A percentile compares a stretch with the other conserved stretches of the same genome.
These are phyloP conservation scores for Solanum hybrid DNA, from an alignment of 305 asterid genomes.

Conservation along the genomic window DNA sequence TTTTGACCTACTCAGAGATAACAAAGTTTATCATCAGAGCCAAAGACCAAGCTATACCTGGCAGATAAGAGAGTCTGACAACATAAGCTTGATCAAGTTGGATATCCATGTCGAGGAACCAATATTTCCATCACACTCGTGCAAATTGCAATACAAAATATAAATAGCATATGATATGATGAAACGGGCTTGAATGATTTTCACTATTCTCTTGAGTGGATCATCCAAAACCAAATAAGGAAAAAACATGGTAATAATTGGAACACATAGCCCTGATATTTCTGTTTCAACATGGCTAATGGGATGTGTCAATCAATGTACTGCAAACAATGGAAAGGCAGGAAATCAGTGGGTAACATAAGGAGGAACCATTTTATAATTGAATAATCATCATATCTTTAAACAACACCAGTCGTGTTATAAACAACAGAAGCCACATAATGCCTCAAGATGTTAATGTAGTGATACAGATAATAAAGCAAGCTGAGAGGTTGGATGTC, in stretches of 20 bases:
- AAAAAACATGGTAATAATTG: not conserved
- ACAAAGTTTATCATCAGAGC: not conserved
- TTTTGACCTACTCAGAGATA: conserved; percentile 44
- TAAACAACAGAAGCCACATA: not conserved
- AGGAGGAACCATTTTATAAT: not conserved
- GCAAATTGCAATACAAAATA: not conserved
- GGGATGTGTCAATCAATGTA: not conserved
- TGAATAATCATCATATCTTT: not conserved
- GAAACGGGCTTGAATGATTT: not conserved
- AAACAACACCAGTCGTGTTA: not conserved
- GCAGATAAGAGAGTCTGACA: not conserved
- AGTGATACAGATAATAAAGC: not conserved
- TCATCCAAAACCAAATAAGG: not conserved
- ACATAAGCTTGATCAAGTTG: not conserved
- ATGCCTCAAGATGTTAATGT: not conserved
- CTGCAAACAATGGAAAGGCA: not conserved
- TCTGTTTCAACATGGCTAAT: not conserved
- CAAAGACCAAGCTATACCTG: not conserved
- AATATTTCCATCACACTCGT: not conserved
- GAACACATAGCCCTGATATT: not conserved
- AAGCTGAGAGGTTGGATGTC: not conserved
- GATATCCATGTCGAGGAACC: not conserved
- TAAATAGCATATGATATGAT: not conserved
- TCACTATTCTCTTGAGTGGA: not conserved
- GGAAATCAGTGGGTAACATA: not conserved